Conservation (phyloP, 176 grass and related monocot species). For the Hsuehochloa calcarea region DNA sequence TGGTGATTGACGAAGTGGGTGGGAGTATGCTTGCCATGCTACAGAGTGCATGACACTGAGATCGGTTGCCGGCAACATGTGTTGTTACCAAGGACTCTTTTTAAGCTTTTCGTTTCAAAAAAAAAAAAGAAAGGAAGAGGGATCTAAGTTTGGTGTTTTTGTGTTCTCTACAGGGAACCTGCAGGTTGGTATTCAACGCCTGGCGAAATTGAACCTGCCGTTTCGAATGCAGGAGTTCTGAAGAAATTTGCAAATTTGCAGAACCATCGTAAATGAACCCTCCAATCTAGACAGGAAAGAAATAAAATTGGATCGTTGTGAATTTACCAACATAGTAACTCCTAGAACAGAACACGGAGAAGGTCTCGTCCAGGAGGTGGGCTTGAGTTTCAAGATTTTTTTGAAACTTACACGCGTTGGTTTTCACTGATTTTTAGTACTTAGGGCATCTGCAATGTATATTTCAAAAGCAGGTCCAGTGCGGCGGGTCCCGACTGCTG, state of each 20-base stretch:
- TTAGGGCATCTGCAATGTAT: too few relatives aligned
- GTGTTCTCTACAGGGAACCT: neutral
- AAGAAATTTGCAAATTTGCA: neutral
- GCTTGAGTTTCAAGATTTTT: too few relatives aligned
- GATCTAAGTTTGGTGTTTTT: neutral
- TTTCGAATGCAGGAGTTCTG: neutral
- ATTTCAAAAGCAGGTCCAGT: too few relatives aligned
- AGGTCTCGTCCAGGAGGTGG: too few relatives aligned
- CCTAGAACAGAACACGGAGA: too few relatives aligned
- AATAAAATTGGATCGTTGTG: too few relatives aligned
- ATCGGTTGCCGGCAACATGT: neutral
- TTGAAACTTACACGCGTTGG: too few relatives aligned
- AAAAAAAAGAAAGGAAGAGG: neutral
- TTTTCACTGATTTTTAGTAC: too few relatives aligned
- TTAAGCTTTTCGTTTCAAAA: neutral
- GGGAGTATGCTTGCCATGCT: neutral
- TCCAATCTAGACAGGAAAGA: too few relatives aligned
- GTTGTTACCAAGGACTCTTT: neutral
- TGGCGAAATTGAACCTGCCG: neutral
- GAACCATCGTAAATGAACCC: too few relatives aligned
- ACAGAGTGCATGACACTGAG: constrained; percentile 4
- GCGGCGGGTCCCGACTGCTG: too few relatives aligned
- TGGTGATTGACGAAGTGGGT: neutral
- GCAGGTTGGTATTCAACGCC: neutral
- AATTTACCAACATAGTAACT: too few relatives aligned